Evolutionary conservation across 83 land plant genomes (phyloP).

Genomic region (Thuja plicata): DNA sequence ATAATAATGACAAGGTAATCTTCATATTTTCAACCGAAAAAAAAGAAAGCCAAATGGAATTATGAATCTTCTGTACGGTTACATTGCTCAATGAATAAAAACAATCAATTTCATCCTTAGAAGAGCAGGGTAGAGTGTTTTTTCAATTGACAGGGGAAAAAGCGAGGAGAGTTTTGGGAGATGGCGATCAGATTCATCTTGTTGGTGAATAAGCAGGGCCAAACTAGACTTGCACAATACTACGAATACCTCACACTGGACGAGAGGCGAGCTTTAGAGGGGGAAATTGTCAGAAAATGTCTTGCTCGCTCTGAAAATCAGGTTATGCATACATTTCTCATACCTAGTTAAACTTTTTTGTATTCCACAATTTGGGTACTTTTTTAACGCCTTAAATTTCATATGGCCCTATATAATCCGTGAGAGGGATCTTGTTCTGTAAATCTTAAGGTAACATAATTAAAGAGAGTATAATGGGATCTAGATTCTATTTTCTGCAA

Average conservation of each 20-base stretch:
- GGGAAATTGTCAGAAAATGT: conserved; percentile 98
- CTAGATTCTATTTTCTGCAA: background rate
- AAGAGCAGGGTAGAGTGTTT: no score
- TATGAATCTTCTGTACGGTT: no score
- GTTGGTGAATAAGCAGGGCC: conserved; percentile 99
- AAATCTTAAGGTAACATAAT: background rate
- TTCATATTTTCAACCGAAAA: no score
- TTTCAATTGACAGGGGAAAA: background rate
- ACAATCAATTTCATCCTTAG: no score
- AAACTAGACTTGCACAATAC: conserved; percentile 97
- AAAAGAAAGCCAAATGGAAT: no score
- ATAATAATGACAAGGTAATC: no score
- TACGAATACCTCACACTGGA: conserved; percentile 94
- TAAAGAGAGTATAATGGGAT: background rate
- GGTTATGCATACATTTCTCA: conserved; percentile 29
- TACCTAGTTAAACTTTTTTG: background rate
- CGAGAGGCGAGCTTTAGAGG: conserved; percentile 96
- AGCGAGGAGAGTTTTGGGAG: background rate
- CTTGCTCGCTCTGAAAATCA: conserved; percentile 92
- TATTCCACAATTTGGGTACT: no score
- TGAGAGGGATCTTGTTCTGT: background rate
- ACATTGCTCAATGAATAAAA: no score
- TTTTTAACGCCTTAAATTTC: background rate
- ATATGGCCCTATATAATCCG: background rate
- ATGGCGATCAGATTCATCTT: conserved; percentile 96